These are phyloP conservation scores for Austroboletus niveus DNA, from an alignment of 1,284 basidiomycete species.

Conservation along the genomic window DNA sequence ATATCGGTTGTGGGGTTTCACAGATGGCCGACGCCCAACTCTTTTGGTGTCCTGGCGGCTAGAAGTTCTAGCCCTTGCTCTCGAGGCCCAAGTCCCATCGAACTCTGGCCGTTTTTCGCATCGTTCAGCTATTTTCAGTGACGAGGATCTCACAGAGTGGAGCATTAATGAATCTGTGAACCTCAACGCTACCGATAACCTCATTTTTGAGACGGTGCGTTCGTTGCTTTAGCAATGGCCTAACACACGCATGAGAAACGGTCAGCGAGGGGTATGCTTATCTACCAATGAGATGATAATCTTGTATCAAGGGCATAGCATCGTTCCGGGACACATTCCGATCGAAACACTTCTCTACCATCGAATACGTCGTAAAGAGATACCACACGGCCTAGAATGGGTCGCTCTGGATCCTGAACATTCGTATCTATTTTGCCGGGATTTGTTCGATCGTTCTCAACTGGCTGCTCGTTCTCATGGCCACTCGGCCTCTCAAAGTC, in stretches of 20 bases:
- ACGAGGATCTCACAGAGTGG: conserved; percentile 11
- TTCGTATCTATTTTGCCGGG: conserved; percentile 37
- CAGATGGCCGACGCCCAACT: neutral
- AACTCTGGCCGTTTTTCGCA: neutral
- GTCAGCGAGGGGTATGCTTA: conserved; percentile 15
- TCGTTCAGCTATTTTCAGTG: no score
- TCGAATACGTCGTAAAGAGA: conserved; percentile 20
- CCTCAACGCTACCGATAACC: conserved; percentile 21
- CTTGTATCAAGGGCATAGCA: conserved; percentile 36
- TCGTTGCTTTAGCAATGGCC: conserved; percentile 46
- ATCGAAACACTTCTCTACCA: conserved; percentile 45
- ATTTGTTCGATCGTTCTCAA: neutral
- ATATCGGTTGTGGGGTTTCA: no score
- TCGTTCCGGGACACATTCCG: conserved; percentile 42
- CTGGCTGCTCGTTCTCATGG: conserved; percentile 36
- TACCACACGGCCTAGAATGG: conserved; percentile 41
- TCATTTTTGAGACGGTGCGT: conserved; percentile 27
- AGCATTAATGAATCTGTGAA: conserved; percentile 13
- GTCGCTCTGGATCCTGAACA: conserved; percentile 44
- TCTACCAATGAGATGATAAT: neutral
- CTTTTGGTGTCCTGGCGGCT: neutral
- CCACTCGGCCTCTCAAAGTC: conserved; percentile 37
- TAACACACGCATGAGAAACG: conserved; percentile 43
- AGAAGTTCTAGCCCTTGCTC: neutral
- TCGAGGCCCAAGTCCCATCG: conserved; percentile 15